Conservation (phyloP, 2,329 filamentous ascomycete genomes). For the Pseudogymnoascus sp. region DNA sequence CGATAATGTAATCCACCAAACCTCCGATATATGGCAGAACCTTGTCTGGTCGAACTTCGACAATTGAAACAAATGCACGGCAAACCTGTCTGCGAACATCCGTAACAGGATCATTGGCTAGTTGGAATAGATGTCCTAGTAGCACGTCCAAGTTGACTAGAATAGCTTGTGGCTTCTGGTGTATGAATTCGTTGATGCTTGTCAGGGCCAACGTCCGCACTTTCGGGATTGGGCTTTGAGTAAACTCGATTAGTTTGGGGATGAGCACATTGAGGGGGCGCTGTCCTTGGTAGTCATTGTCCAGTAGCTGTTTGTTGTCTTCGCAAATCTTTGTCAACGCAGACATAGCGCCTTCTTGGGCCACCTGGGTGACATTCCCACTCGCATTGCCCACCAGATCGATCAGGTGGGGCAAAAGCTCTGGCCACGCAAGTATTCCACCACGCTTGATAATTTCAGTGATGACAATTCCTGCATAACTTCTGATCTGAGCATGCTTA, state of each 20-base stretch:
- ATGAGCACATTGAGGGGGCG: constrained; percentile 82
- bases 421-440: constrained; percentile 84
- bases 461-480: constrained; percentile 85
- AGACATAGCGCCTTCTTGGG: constrained; percentile 89
- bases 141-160: constrained; percentile 73
- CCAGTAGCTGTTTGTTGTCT: constrained; percentile 81
- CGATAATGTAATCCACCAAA: constrained; percentile 86
- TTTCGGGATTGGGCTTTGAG: constrained; percentile 65
- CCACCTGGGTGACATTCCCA: constrained; percentile 60
- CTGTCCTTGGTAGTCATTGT: constrained; percentile 82
- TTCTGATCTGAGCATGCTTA: constrained; percentile 72
- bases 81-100: constrained; percentile 92
- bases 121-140: constrained; percentile 72
- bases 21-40: constrained; percentile 80
- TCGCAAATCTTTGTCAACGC: constrained; percentile 94
- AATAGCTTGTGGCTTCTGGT: constrained; percentile 75
- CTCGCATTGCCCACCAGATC: constrained; percentile 66
- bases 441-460: constrained; percentile 83
- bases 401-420: constrained; percentile 77
- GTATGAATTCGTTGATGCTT: constrained; percentile 86
- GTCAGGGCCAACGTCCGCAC: constrained; percentile 74
- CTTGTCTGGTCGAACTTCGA: constrained; percentile 85
- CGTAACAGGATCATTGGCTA: constrained; percentile 67
- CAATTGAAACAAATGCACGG: constrained; percentile 83
- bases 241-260: constrained; percentile 84